phyloP scores from a whole-genome alignment of 1,284 basidiomycete species.

The Ceratobasidium sp. region DNA sequence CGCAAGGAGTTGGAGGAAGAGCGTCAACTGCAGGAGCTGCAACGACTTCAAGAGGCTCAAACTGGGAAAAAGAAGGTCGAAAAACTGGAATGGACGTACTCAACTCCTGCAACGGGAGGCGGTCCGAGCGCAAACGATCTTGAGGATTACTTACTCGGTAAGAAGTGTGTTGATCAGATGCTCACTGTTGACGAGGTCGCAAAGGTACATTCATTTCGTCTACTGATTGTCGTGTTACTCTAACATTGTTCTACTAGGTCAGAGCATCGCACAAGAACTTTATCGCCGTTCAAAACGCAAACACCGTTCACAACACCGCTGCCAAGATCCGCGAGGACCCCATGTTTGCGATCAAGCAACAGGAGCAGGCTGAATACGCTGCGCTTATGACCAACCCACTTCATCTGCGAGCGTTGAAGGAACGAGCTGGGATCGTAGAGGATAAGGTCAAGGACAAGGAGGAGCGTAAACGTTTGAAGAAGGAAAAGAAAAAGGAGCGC shows the following conservation, averaged over 20 bases:
- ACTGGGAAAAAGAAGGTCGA: conserved; percentile 95
- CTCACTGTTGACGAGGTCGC: conserved; percentile 90
- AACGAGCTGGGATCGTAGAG: conserved; percentile 78
- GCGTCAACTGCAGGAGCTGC: conserved; percentile 95
- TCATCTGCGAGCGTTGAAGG: conserved; percentile 84
- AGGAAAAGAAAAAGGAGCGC: conserved; percentile 66
- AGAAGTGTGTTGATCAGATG: conserved; percentile 97
- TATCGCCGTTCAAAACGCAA: conserved; percentile 94
- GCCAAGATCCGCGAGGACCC: conserved; percentile 97
- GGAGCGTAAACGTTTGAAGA: conserved; percentile 69
- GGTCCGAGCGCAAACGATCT: conserved; percentile 89
- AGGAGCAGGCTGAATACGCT: conserved; percentile 94
- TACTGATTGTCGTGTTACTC: not conserved
- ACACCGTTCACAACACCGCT: conserved; percentile 88
- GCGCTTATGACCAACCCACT: conserved; percentile 92
- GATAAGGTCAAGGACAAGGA: conserved; percentile 71
- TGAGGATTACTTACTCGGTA: conserved; percentile 96
- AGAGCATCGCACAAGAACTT: conserved; percentile 90
- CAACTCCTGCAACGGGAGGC: conserved; percentile 89
- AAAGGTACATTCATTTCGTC: conserved; percentile 68
- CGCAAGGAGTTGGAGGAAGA: conserved; percentile 98
- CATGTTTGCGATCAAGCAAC: conserved; percentile 95
- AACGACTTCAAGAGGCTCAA: conserved; percentile 91
- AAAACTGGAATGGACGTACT: conserved; percentile 99
- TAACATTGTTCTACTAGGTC: conserved; percentile 63